Base-by-base conservation (phyloP, 768 basidiomycete species). In the Russula lepida region DNA sequence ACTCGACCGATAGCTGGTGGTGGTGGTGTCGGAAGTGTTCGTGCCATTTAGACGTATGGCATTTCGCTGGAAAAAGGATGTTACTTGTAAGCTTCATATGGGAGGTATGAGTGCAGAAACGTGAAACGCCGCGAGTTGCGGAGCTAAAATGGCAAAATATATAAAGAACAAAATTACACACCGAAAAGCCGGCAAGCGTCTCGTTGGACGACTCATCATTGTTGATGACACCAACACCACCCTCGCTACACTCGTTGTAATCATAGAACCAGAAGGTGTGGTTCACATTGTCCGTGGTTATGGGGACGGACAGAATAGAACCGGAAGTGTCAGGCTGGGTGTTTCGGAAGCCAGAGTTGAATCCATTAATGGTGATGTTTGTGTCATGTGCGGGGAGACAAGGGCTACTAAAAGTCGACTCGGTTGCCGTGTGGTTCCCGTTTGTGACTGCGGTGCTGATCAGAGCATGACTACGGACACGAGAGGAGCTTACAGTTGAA, bases 151-250 rank as follows among this genome's bases (percentile, higher is more conserved):
- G 58, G 46, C 43, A 55, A n/a, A n/a, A 33, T 23, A 12, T 12
- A 32, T 25, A 8, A 51, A 41, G 48, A 56, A 54, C 1, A 43
- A 39, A 32, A 49, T n/a, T 12, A 70, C 76, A 49, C 64, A 79
- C 81, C 69, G 71, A 69, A 66, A 84, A 83, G 23, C 73, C 76
- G 27, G 68, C 73, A 25, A 75, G 63, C 39, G 74, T 75, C 68
- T 70, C 70, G 8, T 65, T 69, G 27, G 73, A 73, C 49, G 73
- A 76, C 44, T 73, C 73, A 62, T 84, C 82, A 59, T 75, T 65
- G 66, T 86, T 85, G 66, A 86, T 81, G 11, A 72, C 84, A 43
- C 84, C 84, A 47, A 85, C 84, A 33, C 82, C 84, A 54, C 83
- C 84, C 54, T 74, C 62, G 3, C 73, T 76, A 69, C 84, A 86